Percentiles rank a stretch among this genome's conserved stretches.
phyloP scores from a whole-genome alignment of 192 early-diverging fungal species.

The Gonapodya prolifera region DNA sequence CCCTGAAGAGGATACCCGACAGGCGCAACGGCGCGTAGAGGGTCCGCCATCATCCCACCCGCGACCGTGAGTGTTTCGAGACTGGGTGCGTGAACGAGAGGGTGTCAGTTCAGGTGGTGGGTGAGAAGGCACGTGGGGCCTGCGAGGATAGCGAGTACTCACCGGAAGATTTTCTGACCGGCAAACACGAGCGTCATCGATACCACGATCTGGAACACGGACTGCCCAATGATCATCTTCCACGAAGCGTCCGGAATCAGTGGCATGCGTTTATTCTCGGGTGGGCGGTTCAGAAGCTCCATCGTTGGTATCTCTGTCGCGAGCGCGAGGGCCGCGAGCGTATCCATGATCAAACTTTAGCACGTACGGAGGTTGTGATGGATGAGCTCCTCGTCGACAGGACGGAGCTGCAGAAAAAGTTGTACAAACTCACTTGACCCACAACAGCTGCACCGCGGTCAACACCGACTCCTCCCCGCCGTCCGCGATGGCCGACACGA shows the following conservation, averaged over 20 bases:
- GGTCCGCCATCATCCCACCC: neutral
- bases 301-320: constrained; percentile 80
- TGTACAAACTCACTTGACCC: too few relatives aligned
- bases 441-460: constrained; percentile 82
- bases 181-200: neutral
- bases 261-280: constrained; percentile 56
- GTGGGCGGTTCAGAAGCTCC: too few relatives aligned
- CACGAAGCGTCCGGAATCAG: constrained; percentile 70
- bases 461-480: constrained; percentile 58
- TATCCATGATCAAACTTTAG: constrained; percentile 84
- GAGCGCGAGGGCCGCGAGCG: constrained; percentile 80
- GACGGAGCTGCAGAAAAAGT: too few relatives aligned
- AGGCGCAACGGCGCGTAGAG: neutral
- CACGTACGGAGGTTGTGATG: neutral
- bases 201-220: constrained; percentile 73
- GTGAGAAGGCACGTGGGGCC: neutral
- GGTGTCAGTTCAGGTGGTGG: too few relatives aligned
- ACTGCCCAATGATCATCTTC: constrained; percentile 84
- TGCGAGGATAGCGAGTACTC: neutral
- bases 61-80: neutral
- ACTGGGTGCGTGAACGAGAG: too few relatives aligned
- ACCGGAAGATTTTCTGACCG: constrained; percentile 1
- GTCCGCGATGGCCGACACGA: constrained; percentile 51
- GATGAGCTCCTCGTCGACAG: neutral
- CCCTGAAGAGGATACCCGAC: neutral